phyloP scores from a whole-genome alignment of 2,329 filamentous ascomycete genomes.

The Arthrobotrys sinensis region DNA sequence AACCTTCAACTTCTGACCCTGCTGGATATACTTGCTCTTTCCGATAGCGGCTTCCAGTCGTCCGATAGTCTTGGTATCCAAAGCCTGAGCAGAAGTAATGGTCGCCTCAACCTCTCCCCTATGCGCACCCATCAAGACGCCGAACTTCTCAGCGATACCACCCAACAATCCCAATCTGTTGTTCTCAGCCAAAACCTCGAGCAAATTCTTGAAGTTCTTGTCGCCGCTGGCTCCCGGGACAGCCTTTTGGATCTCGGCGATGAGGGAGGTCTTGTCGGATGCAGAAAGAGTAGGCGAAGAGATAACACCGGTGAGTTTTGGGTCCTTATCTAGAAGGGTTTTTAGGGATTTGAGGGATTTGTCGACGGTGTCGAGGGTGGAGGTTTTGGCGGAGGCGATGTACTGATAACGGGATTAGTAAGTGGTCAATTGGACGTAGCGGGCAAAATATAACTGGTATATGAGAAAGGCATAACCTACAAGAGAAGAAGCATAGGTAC shows the following conservation, averaged over 20 bases:
- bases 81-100: conserved; percentile 90
- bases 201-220: conserved; percentile 93
- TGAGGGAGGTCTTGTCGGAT: conserved; percentile 86
- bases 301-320: conserved; percentile 84
- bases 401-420: conserved; percentile 74
- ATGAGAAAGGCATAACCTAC: conserved; percentile 73
- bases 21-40: conserved; percentile 89
- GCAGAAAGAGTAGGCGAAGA: conserved; percentile 82
- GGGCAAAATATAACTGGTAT: background rate
- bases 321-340: conserved; percentile 82
- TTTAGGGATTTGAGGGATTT: conserved; percentile 81
- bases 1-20: conserved; percentile 98
- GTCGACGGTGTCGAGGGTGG: conserved; percentile 86
- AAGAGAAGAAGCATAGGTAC: conserved; percentile 98
- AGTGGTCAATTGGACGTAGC: conserved; percentile 14
- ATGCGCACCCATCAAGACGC: conserved; percentile 86
- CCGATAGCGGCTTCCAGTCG: conserved; percentile 88
- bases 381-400: conserved; percentile 91
- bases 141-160: conserved; percentile 89
- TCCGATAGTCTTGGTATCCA: conserved; percentile 87
- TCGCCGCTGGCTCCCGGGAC: conserved; percentile 75
- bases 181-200: conserved; percentile 91
- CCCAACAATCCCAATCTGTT: conserved; percentile 89
- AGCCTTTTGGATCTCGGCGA: conserved; percentile 89
- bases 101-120: conserved; percentile 93